Base-by-base conservation (phyloP, 805 yeast species). In the Nakazawaea laoshanensis region DNA sequence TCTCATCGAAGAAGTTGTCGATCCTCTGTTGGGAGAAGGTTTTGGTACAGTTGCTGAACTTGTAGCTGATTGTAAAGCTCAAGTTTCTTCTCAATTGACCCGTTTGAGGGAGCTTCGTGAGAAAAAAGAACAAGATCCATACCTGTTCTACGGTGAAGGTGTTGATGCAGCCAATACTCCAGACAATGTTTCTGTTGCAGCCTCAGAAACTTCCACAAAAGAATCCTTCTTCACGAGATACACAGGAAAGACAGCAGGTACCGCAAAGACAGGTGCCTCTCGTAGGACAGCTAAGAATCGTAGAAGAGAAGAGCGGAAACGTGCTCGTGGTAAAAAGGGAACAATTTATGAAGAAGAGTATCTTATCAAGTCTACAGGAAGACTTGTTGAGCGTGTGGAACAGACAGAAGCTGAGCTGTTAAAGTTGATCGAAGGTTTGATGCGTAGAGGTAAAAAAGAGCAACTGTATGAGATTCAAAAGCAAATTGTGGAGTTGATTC, bases 301-400 rank as follows among this genome's bases (percentile, higher is more conserved):
- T 43, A 83, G 95, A 53, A 74, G 98, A 44, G 96, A 89, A 57
- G 98, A 89, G 52, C 74, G 98, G 48, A 92, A 92, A 61, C 72
- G 77, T 39, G 99, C 98, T 2, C 75, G 95, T 47, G 99, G 99
- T 39, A 86, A 94, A 64, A 92, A 92, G 61, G 97, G 97, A 29
- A 89, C 96, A 5, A 82, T 92, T 14, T 92, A 92, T 49, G 99
- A 92, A 55, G 98, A 92, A 53, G 97, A 92, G 53, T 92, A 92
- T 54, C 70, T 92, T 36, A 78, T 92, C 30, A 75, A 74, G 45
- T 88, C 96, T 3, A 76, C 85, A 38, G 92, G 95, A 4, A 75
- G 99, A 51, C 67, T 92, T 52, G 57, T 86, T 21, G 96, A 86
- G 35, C 73, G 98, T 45, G 57, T 92, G 37, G 70, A 74, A 28